phyloP scores from a whole-genome alignment of 1,284 basidiomycete species.

The Ceratobasidium sp. region DNA sequence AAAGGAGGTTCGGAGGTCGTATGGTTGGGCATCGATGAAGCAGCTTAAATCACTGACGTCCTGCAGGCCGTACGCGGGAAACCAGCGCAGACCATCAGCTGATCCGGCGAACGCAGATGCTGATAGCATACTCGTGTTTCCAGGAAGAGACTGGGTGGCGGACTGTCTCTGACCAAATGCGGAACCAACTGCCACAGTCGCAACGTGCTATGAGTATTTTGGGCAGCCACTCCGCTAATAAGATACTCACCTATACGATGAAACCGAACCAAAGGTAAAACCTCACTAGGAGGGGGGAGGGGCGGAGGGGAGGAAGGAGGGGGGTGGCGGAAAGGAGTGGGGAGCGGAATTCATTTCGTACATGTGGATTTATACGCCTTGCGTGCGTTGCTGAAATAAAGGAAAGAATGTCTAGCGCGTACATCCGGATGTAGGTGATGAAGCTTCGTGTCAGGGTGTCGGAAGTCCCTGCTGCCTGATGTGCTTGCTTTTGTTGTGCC shows the following conservation, averaged over 20 bases:
- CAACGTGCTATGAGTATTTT: slow-evolving; percentile 40
- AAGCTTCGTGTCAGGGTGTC: slow-evolving; percentile 14
- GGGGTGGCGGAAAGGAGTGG: background rate
- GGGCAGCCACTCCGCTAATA: background rate
- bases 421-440: slow-evolving; percentile 3
- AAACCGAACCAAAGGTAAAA: background rate
- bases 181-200: slow-evolving; percentile 6
- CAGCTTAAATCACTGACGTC: slow-evolving; percentile 23
- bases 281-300: slow-evolving; percentile 20
- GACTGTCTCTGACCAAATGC: slow-evolving; percentile 6
- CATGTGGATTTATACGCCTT: slow-evolving; percentile 29
- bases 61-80: slow-evolving; percentile 12
- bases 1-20: slow-evolving; percentile 32
- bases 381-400: slow-evolving; percentile 29
- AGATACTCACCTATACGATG: slow-evolving; percentile 16
- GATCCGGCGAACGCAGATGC: slow-evolving; percentile 13
- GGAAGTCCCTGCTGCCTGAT: slow-evolving; percentile 29
- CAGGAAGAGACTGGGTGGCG: background rate
- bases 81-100: slow-evolving; percentile 21
- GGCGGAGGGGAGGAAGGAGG: background rate
- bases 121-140: slow-evolving; percentile 26
- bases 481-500: slow-evolving; percentile 26
- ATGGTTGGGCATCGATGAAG: slow-evolving; percentile 16
- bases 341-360: slow-evolving; percentile 17
- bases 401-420: slow-evolving; percentile 21